phyloP scores from a whole-genome alignment of 2,329 filamentous ascomycete genomes.

The Albophoma yamanashiensis region DNA sequence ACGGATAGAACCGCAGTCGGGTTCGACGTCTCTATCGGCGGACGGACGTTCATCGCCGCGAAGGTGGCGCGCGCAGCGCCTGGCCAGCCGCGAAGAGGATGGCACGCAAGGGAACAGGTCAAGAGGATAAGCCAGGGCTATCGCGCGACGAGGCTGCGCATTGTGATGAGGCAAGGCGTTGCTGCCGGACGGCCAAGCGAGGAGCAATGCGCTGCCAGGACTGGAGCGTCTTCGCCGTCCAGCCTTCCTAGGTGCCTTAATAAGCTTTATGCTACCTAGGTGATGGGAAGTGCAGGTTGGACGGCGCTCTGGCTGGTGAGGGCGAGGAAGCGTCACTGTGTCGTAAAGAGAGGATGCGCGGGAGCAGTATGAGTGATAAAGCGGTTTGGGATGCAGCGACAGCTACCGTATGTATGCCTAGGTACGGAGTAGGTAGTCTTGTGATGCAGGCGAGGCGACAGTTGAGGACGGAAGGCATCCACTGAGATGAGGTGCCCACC shows the following conservation, averaged over 20 bases:
- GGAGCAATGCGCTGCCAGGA: not conserved
- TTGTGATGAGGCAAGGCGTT: not conserved
- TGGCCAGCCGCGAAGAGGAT: not conserved
- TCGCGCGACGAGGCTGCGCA: not conserved
- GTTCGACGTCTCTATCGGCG: constrained; percentile 67
- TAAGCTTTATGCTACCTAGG: no score
- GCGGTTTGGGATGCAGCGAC: no score
- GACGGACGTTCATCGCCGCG: constrained; percentile 72
- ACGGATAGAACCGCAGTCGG: constrained; percentile 70
- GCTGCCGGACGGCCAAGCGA: not conserved
- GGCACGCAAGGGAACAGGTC: not conserved
- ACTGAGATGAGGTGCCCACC: not conserved
- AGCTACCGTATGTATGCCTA: no score
- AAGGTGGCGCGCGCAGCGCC: not conserved
- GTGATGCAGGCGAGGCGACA: not conserved
- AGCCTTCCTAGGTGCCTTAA: no score
- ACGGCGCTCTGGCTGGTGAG: not conserved
- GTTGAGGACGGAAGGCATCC: not conserved
- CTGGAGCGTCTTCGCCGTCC: not conserved
- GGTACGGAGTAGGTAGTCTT: not conserved
- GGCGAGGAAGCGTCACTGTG: not conserved
- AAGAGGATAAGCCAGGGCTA: not conserved
- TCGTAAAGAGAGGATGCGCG: not conserved
- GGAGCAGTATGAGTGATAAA: no score
- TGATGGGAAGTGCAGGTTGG: not conserved